A percentile compares a stretch with the other conserved stretches of the same genome.
Evolutionary conservation across 2,329 filamentous ascomycete species (phyloP).

Genomic region (Diatrype stigma): DNA sequence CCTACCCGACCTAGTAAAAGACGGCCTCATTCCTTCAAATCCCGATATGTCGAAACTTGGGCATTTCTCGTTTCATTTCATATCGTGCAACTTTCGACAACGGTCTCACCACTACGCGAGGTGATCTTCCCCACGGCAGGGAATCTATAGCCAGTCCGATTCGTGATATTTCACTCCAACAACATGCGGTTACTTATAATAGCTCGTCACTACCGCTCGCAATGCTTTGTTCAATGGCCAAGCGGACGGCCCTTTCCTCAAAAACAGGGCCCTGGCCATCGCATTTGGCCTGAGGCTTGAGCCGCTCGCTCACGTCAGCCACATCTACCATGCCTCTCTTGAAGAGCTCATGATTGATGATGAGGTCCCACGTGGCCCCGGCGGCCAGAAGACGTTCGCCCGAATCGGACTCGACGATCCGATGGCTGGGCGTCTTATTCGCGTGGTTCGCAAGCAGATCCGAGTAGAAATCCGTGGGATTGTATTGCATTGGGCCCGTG

Average conservation of each 20-base stretch:
- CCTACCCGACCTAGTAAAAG: too few relatives aligned
- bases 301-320: constrained; percentile 70
- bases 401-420: constrained; percentile 61
- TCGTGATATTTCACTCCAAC: background rate
- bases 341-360: constrained; percentile 75
- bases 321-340: constrained; percentile 77
- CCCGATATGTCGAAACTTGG: too few relatives aligned
- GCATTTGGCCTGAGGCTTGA: constrained; percentile 73
- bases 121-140: too few relatives aligned
- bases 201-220: constrained; percentile 76
- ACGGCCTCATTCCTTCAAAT: too few relatives aligned
- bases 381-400: constrained; percentile 70
- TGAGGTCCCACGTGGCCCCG: constrained; percentile 83
- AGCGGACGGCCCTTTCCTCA: constrained; percentile 67
- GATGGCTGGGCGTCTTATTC: constrained; percentile 62
- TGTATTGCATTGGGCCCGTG: constrained; percentile 67
- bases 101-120: too few relatives aligned
- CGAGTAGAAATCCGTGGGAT: constrained; percentile 67
- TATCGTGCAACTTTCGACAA: too few relatives aligned
- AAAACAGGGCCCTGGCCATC: constrained; percentile 89
- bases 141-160: background rate
- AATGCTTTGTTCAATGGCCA: constrained; percentile 75
- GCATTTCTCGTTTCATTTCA: too few relatives aligned
- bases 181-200: constrained; percentile 39
- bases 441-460: constrained; percentile 57